Conservation (phyloP, 2,329 filamentous ascomycete genomes). For the Aureobasidium subglaciale region DNA sequence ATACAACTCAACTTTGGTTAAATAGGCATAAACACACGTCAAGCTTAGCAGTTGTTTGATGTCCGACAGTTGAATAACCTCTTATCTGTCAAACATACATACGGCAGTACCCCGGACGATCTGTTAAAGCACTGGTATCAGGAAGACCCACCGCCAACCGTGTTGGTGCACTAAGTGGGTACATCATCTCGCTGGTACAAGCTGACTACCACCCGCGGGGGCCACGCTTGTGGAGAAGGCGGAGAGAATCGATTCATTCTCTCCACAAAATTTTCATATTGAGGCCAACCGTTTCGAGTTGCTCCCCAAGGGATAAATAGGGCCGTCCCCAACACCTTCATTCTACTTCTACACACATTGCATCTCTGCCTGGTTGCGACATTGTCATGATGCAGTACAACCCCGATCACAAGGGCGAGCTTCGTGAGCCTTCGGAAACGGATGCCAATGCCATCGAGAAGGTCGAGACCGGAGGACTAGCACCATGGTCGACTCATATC, state of each 20-base stretch:
- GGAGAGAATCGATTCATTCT: constrained; percentile 6
- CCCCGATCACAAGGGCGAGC: not conserved
- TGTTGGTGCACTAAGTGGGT: not conserved
- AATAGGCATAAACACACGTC: not conserved
- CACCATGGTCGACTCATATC: constrained; percentile 6
- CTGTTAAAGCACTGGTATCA: not conserved
- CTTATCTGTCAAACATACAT: not conserved
- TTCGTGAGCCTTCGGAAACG: constrained; percentile 1
- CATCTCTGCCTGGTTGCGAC: not conserved
- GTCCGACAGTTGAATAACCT: not conserved
- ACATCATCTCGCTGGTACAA: not conserved
- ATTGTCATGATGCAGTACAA: not conserved
- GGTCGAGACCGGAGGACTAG: constrained; percentile 1
- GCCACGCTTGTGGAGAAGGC: constrained; percentile 11
- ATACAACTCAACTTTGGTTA: not conserved
- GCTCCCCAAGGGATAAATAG: constrained; percentile 6
- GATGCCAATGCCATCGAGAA: not conserved
- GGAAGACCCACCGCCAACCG: not conserved
- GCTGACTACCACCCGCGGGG: not conserved
- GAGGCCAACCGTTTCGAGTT: constrained; percentile 14
- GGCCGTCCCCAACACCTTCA: not conserved
- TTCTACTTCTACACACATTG: not conserved
- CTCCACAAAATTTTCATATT: constrained; percentile 11
- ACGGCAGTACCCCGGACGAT: constrained; percentile 5
- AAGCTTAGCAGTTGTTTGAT: not conserved